Evolutionary conservation across 2,329 filamentous ascomycete species (phyloP).

Genomic region (Ophiognomonia clavigignenti-juglandacearum): DNA sequence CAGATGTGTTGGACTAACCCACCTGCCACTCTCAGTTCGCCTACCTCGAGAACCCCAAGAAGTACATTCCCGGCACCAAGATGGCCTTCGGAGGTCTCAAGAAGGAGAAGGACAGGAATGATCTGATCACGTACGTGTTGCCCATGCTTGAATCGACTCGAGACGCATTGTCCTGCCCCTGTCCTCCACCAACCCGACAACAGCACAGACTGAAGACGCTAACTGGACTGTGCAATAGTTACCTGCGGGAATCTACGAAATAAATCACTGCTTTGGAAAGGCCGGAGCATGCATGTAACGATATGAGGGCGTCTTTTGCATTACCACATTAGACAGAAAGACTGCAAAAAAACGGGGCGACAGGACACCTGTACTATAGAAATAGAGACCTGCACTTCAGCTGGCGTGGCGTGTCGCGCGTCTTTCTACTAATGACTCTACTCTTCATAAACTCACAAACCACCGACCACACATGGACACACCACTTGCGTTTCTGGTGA

Average conservation of each 20-base stretch:
- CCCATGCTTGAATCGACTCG: background rate
- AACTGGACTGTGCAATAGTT: conserved; percentile 37
- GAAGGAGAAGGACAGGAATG: conserved; percentile 99
- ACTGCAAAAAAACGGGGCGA: conserved; percentile 10
- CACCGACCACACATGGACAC: too few species aligned
- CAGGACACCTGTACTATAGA: conserved; percentile 17
- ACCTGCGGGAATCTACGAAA: conserved; percentile 64
- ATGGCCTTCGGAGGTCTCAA: conserved; percentile 99
- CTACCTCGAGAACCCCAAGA: conserved; percentile 99
- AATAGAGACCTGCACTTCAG: conserved; percentile 14
- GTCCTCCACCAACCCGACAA: too few species aligned
- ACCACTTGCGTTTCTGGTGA: too few species aligned
- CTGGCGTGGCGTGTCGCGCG: conserved; percentile 15
- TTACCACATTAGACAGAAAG: conserved; percentile 20
- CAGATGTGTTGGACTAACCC: background rate
- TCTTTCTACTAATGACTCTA: conserved; percentile 17
- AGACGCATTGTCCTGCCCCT: conserved; percentile 19
- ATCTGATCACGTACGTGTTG: conserved; percentile 84
- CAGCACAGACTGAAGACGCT: background rate
- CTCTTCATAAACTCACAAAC: conserved; percentile 5
- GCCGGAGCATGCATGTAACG: conserved; percentile 13
- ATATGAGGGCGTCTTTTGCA: conserved; percentile 18
- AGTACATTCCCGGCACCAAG: conserved; percentile 99
- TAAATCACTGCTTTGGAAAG: conserved; percentile 44
- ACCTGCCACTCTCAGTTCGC: conserved; percentile 53